Base-by-base conservation (phyloP, 192 early-diverging fungal genomes). In the Backusella macrospora region DNA sequence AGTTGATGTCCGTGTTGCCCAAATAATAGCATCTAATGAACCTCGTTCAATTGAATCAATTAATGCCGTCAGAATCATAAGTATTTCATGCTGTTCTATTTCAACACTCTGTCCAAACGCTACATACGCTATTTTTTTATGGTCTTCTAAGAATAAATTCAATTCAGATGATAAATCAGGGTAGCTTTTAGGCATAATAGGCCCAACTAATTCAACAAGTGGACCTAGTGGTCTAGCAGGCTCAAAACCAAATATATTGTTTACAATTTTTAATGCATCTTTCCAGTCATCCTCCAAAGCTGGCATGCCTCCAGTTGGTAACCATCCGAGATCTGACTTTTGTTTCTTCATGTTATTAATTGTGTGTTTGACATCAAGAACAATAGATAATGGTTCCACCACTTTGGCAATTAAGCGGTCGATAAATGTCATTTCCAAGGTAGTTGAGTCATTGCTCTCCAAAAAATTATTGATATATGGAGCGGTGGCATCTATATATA, bases 11-110 rank as follows among this genome's bases (percentile, higher is more conserved):
- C 14, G 44, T 13, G 65, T 63, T 16, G 78, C 44, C 82, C 82
- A 83, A 16, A 83, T 63, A 4, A 81, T 66, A 16, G 73, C 76
- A 64, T 83, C 82, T 40, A 81, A 15, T n/a, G 46, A 47, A n/a
- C 74, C 66, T 3, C 16, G 38, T 47, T 83, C 69, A 0, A 81
- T 29, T 4, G 64, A 42, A 26, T 75, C 68, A 15, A 76, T 4
- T n/a, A 78, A 21, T 1, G 80, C 59, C 34, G 78, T 73, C 39
- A 78, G 45, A 14, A 84, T n/a, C n/a, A 72, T 62, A 39, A 29
- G 10, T 10, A 65, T 44, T 23, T 75, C 75, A 26, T 49, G 26
- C 6, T 44, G 8, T 12, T 70, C 40, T 3, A 72, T 44, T n/a
- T 40, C 68, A n/a, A 71, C 47, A 12, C 55, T 47, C 42, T 71